Evolutionary conservation across 306 rosid species (phyloP).

Genomic region (Vigna hirtella): DNA sequence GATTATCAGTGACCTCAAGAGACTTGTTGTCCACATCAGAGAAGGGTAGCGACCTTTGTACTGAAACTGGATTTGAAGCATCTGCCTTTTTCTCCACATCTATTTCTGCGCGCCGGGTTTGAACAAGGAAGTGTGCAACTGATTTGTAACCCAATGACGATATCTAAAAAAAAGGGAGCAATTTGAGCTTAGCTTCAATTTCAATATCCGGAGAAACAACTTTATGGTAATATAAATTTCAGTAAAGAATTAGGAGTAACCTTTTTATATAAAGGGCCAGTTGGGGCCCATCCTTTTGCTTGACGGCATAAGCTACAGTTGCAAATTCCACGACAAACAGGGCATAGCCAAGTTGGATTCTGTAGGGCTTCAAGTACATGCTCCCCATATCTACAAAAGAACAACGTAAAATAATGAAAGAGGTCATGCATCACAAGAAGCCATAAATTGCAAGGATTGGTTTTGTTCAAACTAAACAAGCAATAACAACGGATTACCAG

Average conservation of each 20-base stretch:
- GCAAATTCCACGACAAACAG: conserved; percentile 95
- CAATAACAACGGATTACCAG: neutral
- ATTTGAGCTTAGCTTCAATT: conserved; percentile 41
- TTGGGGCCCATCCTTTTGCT: conserved; percentile 91
- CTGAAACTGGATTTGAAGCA: conserved; percentile 55
- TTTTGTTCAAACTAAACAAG: conserved; percentile 16
- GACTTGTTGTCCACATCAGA: conserved; percentile 47
- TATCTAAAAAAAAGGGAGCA: conserved; percentile 58
- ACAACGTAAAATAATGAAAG: conserved; percentile 5
- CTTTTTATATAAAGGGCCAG: conserved; percentile 82
- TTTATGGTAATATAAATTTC: conserved; percentile 22
- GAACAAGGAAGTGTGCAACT: conserved; percentile 95
- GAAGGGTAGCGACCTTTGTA: conserved; percentile 67
- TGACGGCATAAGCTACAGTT: conserved; percentile 95
- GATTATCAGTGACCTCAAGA: conserved; percentile 45
- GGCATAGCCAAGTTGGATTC: conserved; percentile 82
- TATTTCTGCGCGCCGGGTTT: conserved; percentile 61
- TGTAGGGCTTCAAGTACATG: conserved; percentile 84
- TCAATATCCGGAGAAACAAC: neutral
- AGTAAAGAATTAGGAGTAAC: conserved; percentile 52
- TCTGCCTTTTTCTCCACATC: conserved; percentile 51
- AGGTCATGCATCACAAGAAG: neutral
- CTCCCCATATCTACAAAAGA: conserved; percentile 81
- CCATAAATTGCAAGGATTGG: neutral
- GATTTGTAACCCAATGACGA: conserved; percentile 75